Percentiles rank a stretch among this genome's conserved stretches.
Evolutionary conservation across 179 eudicot species (phyloP).

Genomic region (Camellia oleifera): DNA sequence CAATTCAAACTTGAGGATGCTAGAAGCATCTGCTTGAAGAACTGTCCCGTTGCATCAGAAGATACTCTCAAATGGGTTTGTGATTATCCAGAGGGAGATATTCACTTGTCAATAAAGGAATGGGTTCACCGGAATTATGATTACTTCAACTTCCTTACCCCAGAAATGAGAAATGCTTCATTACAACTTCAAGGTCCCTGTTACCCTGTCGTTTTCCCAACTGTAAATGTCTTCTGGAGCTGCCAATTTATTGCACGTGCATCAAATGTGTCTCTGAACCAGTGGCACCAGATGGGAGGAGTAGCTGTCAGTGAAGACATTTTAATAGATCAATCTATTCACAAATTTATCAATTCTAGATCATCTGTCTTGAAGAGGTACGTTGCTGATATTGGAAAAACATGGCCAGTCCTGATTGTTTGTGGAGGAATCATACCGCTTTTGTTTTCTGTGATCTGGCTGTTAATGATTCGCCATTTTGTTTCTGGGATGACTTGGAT

Average conservation of each 20-base stretch:
- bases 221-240: too few relatives aligned
- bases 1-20: conserved; percentile 61
- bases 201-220: too few relatives aligned
- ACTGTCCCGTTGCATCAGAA: conserved; percentile 78
- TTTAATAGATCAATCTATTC: conserved; percentile 65
- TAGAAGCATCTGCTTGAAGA: conserved; percentile 71
- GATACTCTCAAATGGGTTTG: conserved; percentile 82
- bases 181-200: not conserved
- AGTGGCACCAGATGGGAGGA: too few relatives aligned
- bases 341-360: conserved; percentile 55
- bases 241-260: too few relatives aligned
- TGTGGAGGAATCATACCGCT: too few relatives aligned
- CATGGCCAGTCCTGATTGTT: too few relatives aligned
- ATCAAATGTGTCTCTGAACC: too few relatives aligned
- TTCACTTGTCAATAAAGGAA: conserved; percentile 59
- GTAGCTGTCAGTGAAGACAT: conserved; percentile 38
- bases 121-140: conserved; percentile 84
- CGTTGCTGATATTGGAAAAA: too few relatives aligned
- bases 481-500: too few relatives aligned
- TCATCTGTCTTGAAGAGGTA: conserved; percentile 63
- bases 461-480: too few relatives aligned
- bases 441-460: too few relatives aligned
- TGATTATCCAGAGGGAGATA: conserved; percentile 86
- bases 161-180: conserved; percentile 71
- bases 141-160: conserved; percentile 77